Base-by-base conservation (phyloP, 371 early-diverging fungal genomes). In the Mucor saturninus region DNA sequence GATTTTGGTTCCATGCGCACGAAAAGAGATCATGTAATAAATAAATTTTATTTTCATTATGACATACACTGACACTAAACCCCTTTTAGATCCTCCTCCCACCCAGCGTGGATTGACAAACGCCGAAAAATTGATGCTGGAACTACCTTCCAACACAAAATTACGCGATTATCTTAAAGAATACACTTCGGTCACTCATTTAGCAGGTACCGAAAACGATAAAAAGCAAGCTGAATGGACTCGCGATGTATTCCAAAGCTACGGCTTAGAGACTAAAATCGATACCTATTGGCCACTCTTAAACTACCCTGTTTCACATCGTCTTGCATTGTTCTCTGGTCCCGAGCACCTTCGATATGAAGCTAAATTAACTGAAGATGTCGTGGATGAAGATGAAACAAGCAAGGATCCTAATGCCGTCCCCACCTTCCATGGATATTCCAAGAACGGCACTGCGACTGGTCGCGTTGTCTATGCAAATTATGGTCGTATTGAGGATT, bases 391-490 rank as follows among this genome's bases (percentile, higher is more conserved):
- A 30, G 43, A 70, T 68, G 39, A 70, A 64, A 83, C 87, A 0
- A 78, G 82, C 29, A 71, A 76, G 9, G 72, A 87, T 56, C 77
- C 72, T 2, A 56, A 71, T 30, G 81, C 67, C 11, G 74, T 88
- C 1, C 90, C 89, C 3, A 76, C 83, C 5, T 90, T 89, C 62
- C 90, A 87, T 57, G 90, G 56, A 3, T 85, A 83, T 60, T 84
- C 88, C 14, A 86, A 86, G 32, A 75, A 81, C 43, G 91, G 91
- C 3, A 84, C 82, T 11, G 86, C 80, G 5, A 80, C 75, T 6
- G 89, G 84, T 4, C 81, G 72, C 52, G 74, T 90, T 4, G 80
- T 90, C 3, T 90, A 90, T 71, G 90, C 86, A 14, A 86, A 89
- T 69, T 90, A 87, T 67, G 90, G 90, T 49, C 64, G 81, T 13